Evolutionary conservation across 176 grass and related monocot genomes (phyloP).

Genomic region (Saccharum spontaneum): DNA sequence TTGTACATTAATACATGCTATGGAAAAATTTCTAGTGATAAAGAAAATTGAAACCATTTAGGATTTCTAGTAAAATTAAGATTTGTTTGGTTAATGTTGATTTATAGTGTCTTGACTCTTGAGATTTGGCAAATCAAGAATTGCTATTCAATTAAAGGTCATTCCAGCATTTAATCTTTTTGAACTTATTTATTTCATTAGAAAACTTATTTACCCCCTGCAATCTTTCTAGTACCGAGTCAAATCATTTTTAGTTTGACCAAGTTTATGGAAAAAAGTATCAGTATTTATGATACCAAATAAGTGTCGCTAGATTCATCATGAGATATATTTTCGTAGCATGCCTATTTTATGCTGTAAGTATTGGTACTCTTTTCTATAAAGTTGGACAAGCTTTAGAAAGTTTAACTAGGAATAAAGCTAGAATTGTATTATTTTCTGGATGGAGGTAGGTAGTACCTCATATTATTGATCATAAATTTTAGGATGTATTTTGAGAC

Average conservation of each 20-base stretch:
- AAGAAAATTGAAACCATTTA: background rate
- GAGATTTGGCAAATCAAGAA: background rate
- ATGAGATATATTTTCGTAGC: background rate
- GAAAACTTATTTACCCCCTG: background rate
- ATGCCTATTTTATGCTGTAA: background rate
- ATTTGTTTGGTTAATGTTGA: background rate
- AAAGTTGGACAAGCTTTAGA: background rate
- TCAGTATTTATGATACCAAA: background rate
- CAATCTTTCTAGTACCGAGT: background rate
- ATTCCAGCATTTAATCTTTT: background rate
- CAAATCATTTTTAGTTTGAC: background rate
- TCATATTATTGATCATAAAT: background rate
- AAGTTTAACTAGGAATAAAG: background rate
- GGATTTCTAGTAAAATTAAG: constrained; percentile 12
- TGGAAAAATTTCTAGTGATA: background rate
- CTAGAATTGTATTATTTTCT: background rate
- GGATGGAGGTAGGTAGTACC: background rate
- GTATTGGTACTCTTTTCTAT: background rate
- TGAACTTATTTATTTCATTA: constrained; percentile 14
- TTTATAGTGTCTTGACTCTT: constrained; percentile 21
- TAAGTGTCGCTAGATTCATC: background rate
- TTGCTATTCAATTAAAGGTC: background rate
- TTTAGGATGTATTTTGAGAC: background rate
- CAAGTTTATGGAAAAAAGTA: background rate
- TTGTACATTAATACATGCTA: background rate